phyloP scores from a whole-genome alignment of 352 stramenopile genomes.

The Elongisporangium anandrum region DNA sequence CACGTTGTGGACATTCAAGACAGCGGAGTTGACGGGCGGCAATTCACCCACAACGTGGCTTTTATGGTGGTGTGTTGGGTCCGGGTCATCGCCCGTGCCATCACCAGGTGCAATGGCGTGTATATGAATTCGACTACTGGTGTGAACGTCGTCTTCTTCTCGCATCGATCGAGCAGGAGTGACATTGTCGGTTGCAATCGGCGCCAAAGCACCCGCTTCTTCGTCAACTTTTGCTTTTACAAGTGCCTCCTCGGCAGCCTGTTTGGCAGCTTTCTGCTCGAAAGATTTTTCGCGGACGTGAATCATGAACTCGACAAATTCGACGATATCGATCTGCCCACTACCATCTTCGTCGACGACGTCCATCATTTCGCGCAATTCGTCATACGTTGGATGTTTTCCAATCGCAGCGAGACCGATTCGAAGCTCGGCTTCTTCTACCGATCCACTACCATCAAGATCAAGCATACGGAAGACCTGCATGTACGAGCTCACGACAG shows the following conservation, averaged over 20 bases:
- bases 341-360: constrained; percentile 82
- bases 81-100: background rate
- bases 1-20: background rate
- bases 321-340: constrained; percentile 83
- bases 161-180: background rate
- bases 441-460: constrained; percentile 74
- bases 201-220: background rate
- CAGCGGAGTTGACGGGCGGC: background rate
- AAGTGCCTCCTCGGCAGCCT: constrained; percentile 14
- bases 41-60: background rate
- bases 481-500: constrained; percentile 64
- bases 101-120: background rate
- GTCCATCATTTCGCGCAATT: constrained; percentile 85
- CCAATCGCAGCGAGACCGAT: constrained; percentile 77
- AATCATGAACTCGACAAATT: constrained; percentile 88
- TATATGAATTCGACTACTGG: background rate
- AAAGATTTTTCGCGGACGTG: constrained; percentile 68
- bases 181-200: background rate
- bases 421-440: constrained; percentile 81
- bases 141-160: background rate
- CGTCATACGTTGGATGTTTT: constrained; percentile 73
- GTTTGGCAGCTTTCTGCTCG: constrained; percentile 28
- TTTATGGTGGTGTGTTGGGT: background rate
- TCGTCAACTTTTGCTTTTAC: background rate
- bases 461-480: constrained; percentile 82